Evolutionary conservation across 176 grass and related monocot species (phyloP), one percentile per base, ranked within the genome.

Genomic region (Phoenix dactylifera): DNA sequence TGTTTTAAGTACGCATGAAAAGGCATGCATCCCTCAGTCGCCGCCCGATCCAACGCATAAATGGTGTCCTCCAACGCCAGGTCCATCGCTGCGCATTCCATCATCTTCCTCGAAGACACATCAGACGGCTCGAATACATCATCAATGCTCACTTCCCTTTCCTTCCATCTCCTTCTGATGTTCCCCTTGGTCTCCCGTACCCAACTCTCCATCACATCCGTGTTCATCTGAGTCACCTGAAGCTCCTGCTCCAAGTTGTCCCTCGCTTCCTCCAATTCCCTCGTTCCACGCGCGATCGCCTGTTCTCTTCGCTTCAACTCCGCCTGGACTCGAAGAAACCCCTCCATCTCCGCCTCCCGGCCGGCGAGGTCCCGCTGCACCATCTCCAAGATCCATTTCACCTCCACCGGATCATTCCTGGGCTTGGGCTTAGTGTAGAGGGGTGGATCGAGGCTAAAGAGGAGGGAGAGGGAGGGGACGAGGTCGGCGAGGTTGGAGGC

Each of bases 11-110:
- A 76, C 9, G 17, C 55, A 1, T 18, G 52, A 1, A 18, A 14
- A 1, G 73, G 51, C 20, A 60, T 15, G 3, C 52, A 58, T 52
- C 72, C 62, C 54, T 67, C 72, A 26, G 49, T 54, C 62, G 59
- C 12, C 24, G 72, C 72, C 28, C 55, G 56, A 22, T 75, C 72
- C 62, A 75, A 67, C n/a, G 54, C 72, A 59, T 66, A 58, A 3
- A 75, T 52, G 3, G 32, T 16, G 20, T 75, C 72, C 28, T 57
- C 52, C 5, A 35, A n/a, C 52, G 52, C 44, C 52, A 56, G 26
- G 18, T 63, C 23, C 62, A 24, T 56, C 7, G 62, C 65, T 28
- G 3, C 6, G 19, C 63, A 58, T 4, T 26, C 60, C 62, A 22
- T 29, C 57, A 9, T 12, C 72, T 9, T 18, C 62, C 53, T 35